phyloP scores from a whole-genome alignment of 331 rosid genomes.

The Pyracantha coccinea region DNA sequence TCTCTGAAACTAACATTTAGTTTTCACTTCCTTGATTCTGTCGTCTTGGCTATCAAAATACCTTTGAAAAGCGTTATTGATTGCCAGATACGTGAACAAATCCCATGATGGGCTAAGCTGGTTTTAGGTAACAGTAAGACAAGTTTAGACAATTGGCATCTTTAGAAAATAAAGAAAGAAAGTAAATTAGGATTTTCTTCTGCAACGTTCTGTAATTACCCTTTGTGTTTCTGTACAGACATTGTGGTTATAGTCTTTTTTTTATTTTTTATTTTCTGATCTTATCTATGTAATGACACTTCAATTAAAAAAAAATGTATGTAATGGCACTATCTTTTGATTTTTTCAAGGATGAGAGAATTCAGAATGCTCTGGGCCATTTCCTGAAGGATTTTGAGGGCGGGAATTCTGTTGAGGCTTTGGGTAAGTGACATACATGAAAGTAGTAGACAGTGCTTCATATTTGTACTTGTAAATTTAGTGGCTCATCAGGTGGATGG shows the following conservation, averaged over 20 bases:
- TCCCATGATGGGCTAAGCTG: neutral
- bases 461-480: slow-evolving; percentile 8
- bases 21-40: neutral
- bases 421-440: slow-evolving; percentile 50
- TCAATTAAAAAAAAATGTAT: neutral
- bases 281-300: neutral
- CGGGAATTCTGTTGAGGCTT: slow-evolving; percentile 49
- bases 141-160: neutral
- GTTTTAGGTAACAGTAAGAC: neutral
- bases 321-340: slow-evolving; percentile 7
- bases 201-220: neutral
- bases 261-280: neutral
- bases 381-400: slow-evolving; percentile 73
- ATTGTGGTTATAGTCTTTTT: neutral
- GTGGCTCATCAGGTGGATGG: neutral
- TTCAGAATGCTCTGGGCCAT: slow-evolving; percentile 63
- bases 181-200: neutral
- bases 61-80: neutral
- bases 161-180: too few relatives aligned
- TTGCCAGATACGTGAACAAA: neutral
- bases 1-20: neutral
- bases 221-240: neutral
- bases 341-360: slow-evolving; percentile 57
- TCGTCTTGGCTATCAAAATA: neutral
- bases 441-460: neutral